Percentiles rank a stretch among this genome's conserved stretches.
phyloP scores from a whole-genome alignment of 495 filamentous ascomycete species.

The Viridothelium virens region DNA sequence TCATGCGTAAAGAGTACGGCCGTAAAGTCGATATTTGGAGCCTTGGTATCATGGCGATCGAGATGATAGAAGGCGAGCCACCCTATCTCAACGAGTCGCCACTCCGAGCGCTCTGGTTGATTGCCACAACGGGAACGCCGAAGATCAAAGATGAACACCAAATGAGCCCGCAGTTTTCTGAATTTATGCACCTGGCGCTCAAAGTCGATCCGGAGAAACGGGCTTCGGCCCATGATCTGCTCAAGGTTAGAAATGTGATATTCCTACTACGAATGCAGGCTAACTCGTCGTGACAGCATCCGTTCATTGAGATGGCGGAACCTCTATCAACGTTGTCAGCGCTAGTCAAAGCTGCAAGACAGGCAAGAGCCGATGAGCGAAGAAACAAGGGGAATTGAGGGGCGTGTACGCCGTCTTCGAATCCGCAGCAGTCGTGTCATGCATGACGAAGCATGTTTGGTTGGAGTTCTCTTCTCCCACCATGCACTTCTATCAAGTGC shows the following conservation, averaged over 20 bases:
- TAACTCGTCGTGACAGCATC: constrained; percentile 54
- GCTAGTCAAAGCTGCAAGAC: constrained; percentile 76
- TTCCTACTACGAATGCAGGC: neutral
- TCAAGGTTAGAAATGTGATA: constrained; percentile 56
- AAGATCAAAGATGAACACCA: constrained; percentile 87
- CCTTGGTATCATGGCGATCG: constrained; percentile 98
- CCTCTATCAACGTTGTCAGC: constrained; percentile 69
- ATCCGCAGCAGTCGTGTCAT: too few relatives aligned
- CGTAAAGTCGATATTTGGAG: constrained; percentile 99
- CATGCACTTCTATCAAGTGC: too few relatives aligned
- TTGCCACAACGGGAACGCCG: constrained; percentile 94
- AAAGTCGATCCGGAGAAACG: constrained; percentile 96
- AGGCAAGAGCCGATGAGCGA: constrained; percentile 77
- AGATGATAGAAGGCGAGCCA: constrained; percentile 99
- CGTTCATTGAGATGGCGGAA: constrained; percentile 74
- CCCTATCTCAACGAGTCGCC: constrained; percentile 95
- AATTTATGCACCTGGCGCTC: constrained; percentile 83
- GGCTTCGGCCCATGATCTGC: constrained; percentile 83
- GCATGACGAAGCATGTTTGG: too few relatives aligned
- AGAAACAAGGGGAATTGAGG: constrained; percentile 40
- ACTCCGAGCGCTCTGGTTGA: constrained; percentile 85
- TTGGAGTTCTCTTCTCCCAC: neutral
- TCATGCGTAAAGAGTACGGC: constrained; percentile 94
- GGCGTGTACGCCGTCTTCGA: neutral
- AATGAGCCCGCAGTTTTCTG: constrained; percentile 70